Evolutionary conservation across 352 stramenopile genomes (phyloP).

Genomic region (Elongisporangium anandrum): DNA sequence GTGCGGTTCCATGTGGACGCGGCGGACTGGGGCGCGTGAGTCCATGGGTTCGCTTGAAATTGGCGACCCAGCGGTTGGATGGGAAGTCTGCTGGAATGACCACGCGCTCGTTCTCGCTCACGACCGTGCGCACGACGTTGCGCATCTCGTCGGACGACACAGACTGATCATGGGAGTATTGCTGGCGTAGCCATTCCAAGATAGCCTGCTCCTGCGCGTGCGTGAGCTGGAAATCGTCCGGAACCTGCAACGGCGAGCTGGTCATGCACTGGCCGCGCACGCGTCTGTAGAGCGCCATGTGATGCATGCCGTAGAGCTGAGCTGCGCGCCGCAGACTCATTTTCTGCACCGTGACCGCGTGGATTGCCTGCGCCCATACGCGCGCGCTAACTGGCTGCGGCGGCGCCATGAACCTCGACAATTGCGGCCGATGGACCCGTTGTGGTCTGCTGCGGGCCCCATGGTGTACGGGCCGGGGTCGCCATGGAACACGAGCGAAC

Average conservation of each 20-base stretch:
- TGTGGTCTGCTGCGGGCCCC: not conserved
- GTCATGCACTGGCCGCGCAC: slow-evolving; percentile 25
- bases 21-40: slow-evolving; percentile 9
- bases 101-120: slow-evolving; percentile 30
- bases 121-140: slow-evolving; percentile 58
- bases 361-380: slow-evolving; percentile 56
- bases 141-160: slow-evolving; percentile 28
- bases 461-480: not conserved
- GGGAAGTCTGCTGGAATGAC: slow-evolving; percentile 43
- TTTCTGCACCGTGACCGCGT: slow-evolving; percentile 58
- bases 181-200: not conserved
- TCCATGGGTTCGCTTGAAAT: slow-evolving; percentile 53
- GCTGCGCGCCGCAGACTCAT: slow-evolving; percentile 53
- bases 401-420: not conserved
- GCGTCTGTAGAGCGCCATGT: slow-evolving; percentile 57
- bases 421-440: not conserved
- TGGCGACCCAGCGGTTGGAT: slow-evolving; percentile 35
- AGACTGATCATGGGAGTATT: not conserved
- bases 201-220: not conserved
- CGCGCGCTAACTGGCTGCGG: slow-evolving; percentile 21
- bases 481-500: not conserved
- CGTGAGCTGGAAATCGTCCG: not conserved
- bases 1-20: not conserved
- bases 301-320: slow-evolving; percentile 61
- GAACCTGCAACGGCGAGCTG: not conserved